A percentile compares a stretch with the other conserved stretches of the same genome.
These are phyloP conservation scores for Globisporangium acanthophoron DNA, from an alignment of 352 stramenopile species.

Conservation along the genomic window DNA sequence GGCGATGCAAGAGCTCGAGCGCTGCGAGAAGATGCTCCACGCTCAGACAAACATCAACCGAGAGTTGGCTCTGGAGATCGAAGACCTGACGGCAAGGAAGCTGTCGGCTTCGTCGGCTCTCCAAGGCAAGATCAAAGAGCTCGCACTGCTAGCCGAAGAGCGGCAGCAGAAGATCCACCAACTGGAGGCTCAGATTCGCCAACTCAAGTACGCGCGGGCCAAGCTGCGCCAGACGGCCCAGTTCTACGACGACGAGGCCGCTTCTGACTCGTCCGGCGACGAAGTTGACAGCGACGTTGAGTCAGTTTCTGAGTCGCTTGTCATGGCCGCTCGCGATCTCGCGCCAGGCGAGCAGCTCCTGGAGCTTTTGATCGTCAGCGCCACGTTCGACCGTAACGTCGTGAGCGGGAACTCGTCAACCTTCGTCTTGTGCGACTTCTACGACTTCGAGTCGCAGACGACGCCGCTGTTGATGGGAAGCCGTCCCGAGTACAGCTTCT, in stretches of 20 bases:
- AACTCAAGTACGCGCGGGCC: constrained; percentile 79
- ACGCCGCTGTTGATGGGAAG: constrained; percentile 82
- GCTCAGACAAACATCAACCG: constrained; percentile 93
- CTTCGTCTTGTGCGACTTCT: constrained; percentile 93
- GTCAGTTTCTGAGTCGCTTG: constrained; percentile 63
- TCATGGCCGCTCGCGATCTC: constrained; percentile 56
- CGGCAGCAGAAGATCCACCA: constrained; percentile 74
- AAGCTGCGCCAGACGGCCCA: constrained; percentile 30
- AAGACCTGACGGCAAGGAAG: constrained; percentile 75
- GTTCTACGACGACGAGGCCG: constrained; percentile 17
- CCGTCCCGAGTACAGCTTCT: constrained; percentile 88
- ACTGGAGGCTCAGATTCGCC: constrained; percentile 84
- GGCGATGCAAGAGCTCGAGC: constrained; percentile 88
- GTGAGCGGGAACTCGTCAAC: constrained; percentile 75
- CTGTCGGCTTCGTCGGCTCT: constrained; percentile 70
- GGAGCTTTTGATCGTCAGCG: constrained; percentile 84
- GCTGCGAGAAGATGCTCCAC: constrained; percentile 92
- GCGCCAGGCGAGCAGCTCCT: constrained; percentile 87
- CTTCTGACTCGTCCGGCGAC: constrained; percentile 29
- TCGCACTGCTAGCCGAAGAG: constrained; percentile 80
- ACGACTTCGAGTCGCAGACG: constrained; percentile 92
- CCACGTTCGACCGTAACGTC: constrained; percentile 58
- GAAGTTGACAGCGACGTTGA: constrained; percentile 27
- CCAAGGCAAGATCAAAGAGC: constrained; percentile 74
- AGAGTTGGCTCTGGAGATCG: constrained; percentile 88